Base-by-base conservation (phyloP, 2,329 filamentous ascomycete genomes). In the Fusarium torreyae region DNA sequence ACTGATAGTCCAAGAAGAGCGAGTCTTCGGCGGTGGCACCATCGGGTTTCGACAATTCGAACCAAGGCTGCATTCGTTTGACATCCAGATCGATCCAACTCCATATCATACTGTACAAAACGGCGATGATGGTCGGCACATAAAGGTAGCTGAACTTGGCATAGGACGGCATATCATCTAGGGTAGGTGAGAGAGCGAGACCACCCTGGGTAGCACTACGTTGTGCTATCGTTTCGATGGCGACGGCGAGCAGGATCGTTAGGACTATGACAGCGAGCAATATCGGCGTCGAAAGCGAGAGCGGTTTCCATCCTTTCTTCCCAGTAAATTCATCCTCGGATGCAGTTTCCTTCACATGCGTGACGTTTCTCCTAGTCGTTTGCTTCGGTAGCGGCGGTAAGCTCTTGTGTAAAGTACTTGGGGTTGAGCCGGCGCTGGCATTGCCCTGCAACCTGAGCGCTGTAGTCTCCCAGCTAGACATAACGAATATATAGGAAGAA, bases 51-150 rank as follows among this genome's bases (percentile, higher is more conserved):
- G 87, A 88, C 1, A 91, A 56, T 22, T 89, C 86, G 13, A 88
- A 83, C 79, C 85, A 91, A 0, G 88, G 88, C 34, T 91, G 87
- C 44, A 90, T 77, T 0, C 89, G 70, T 60, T 89, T 88, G 0
- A 82, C 78, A 36, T 91, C 86, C 0, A 90, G 73, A 51, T 91
- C 88, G 0, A 89, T 81, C 86, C 87, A 89, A 4, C 80, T 82
- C 87, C 88, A 90, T 0, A 85, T 45, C 1, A 89, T 79, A 39
- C 86, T 86, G 64, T 88, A 90, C 0, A 86, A 8, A 0, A 90
- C 83, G 0, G 87, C 83, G 0, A 89, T 51, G 0, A 89, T 78
- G 0, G 84, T 90, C 0, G 88, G 88, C 0, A 84, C 67, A 46
- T 88, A 89, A 0, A 84, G 70, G n/a, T 87, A 88, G 0, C 75